These are phyloP conservation scores for Inga leiocalycina DNA, from an alignment of 306 rosid species.

Conservation along the genomic window DNA sequence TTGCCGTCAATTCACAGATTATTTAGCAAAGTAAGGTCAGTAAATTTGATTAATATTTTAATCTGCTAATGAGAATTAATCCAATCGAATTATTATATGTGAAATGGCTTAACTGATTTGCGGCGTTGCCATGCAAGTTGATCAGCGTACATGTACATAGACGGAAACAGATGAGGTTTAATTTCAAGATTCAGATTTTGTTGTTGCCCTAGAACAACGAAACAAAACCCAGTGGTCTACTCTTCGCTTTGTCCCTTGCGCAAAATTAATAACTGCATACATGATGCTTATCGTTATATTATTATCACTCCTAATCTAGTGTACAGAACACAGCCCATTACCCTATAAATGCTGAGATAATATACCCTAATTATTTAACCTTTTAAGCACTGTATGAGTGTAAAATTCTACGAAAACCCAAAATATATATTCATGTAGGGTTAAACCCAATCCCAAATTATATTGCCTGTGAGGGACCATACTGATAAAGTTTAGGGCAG, in stretches of 20 bases:
- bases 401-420: not conserved
- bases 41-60: not conserved
- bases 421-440: not conserved
- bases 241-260: slow-evolving; percentile 42
- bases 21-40: not conserved
- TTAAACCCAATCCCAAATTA: not conserved
- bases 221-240: slow-evolving; percentile 44
- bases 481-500: not conserved
- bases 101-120: not conserved
- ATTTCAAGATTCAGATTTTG: slow-evolving; percentile 70
- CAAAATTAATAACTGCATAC: not conserved
- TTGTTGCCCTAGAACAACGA: slow-evolving; percentile 49
- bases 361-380: not conserved
- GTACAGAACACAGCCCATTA: not conserved
- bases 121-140: slow-evolving; percentile 3
- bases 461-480: slow-evolving; percentile 8
- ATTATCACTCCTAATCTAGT: not conserved
- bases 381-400: not conserved
- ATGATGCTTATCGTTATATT: not conserved
- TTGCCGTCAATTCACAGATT: not conserved
- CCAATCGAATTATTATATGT: not conserved
- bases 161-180: slow-evolving; percentile 39
- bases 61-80: not conserved
- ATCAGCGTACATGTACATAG: not conserved
- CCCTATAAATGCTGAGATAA: not conserved